Evolutionary conservation across 805 yeast species (phyloP), one percentile per base, ranked within the genome.

Genomic region (Starmerella cellae): DNA sequence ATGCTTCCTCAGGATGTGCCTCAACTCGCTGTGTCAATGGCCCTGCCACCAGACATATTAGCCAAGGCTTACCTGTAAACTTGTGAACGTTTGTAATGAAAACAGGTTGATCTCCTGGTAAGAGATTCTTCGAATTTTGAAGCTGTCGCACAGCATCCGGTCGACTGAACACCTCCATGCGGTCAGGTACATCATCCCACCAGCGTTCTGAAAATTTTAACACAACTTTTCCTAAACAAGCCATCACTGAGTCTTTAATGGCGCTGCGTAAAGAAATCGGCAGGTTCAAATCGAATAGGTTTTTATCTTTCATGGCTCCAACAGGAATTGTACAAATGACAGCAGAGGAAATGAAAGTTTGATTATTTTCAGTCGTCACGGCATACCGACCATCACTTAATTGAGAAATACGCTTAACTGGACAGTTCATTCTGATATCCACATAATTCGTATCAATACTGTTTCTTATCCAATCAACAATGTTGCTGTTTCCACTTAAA

Each of bases 311-410:
- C 33, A 83, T 59, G 4, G 81, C 67, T 30, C 85, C 78, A 47
- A 78, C 80, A 0, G 95, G 94, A 8, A 80, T 74, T 0, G 94
- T 75, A 3, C 82, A 79, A 13, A 83, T 67, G 22, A 73, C 61
- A 55, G 73, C 77, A 31, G 78, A 74, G 23, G 74, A 66, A 3
- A 50, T 46, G 22, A 66, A 56, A 3, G 46, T 42, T 3, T 69
- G 67, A n/a, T 59, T 52, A 1, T 49, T 54, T 16, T 31, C 47
- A 0, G 73, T 35, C 16, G 57, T 55, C n/a, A 50, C 50, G n/a
- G 45, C 13, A 21, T 28, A 35, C 41, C 46, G 50, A 34, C 27
- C 27, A 18, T 49, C 44, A 35, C 14, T 9, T 16, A 2, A 4
- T n/a, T 69, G 58, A 16, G 55, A 53, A 23, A 77, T 65, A 14